These are phyloP conservation scores for Saccharomycopsis microspora DNA, from an alignment of 805 yeast genomes.

Conservation along the genomic window DNA sequence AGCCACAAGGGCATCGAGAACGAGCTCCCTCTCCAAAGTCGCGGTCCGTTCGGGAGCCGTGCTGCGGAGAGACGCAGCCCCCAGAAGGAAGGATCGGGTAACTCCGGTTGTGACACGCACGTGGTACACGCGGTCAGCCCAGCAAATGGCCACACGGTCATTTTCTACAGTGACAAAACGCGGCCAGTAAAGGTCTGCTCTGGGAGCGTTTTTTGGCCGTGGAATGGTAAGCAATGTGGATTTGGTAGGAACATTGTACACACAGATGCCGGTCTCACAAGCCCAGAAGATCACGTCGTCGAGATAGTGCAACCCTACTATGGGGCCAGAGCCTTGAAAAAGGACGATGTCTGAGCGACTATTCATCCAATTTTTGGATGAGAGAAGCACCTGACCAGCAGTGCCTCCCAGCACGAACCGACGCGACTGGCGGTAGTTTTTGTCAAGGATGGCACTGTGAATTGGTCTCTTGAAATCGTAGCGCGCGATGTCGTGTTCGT, in stretches of 20 bases:
- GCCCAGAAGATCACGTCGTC: slow-evolving; percentile 72
- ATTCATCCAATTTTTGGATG: slow-evolving; percentile 82
- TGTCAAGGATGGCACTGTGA: slow-evolving; percentile 75
- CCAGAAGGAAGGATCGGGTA: slow-evolving; percentile 35
- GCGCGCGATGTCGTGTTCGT: slow-evolving; percentile 54
- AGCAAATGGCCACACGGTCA: slow-evolving; percentile 62
- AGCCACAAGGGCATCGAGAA: slow-evolving; percentile 44
- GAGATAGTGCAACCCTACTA: slow-evolving; percentile 52
- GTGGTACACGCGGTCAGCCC: slow-evolving; percentile 75
- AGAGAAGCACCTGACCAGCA: slow-evolving; percentile 67
- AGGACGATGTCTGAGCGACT: slow-evolving; percentile 58
- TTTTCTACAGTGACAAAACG: slow-evolving; percentile 53
- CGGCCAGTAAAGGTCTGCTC: slow-evolving; percentile 82
- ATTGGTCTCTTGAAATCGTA: slow-evolving; percentile 82
- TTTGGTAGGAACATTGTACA: slow-evolving; percentile 47
- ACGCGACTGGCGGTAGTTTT: slow-evolving; percentile 47
- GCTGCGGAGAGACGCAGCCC: slow-evolving; percentile 43
- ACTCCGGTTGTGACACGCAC: slow-evolving; percentile 28
- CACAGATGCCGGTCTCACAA: slow-evolving; percentile 67
- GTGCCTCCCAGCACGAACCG: slow-evolving; percentile 83
- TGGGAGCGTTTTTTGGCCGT: slow-evolving; percentile 42
- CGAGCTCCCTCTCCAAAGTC: slow-evolving; percentile 29
- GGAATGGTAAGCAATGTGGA: slow-evolving; percentile 39
- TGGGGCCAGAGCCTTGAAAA: slow-evolving; percentile 54
- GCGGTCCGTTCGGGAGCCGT: slow-evolving; percentile 32